Evolutionary conservation across 768 basidiomycete genomes (phyloP).

Genomic region (Tricholoma flavovirens): DNA sequence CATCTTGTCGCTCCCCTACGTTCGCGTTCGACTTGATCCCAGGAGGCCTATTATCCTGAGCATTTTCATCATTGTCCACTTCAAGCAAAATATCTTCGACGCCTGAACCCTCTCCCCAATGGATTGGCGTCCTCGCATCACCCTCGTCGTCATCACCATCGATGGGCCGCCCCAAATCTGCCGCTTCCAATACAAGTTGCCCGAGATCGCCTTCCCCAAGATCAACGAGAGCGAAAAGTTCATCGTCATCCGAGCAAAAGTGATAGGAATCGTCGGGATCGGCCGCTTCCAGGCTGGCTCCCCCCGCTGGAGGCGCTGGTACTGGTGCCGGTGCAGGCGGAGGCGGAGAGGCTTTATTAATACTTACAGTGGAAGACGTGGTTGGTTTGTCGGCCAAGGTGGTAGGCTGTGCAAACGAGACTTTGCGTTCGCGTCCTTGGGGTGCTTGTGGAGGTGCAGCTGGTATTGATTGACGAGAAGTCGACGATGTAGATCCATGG

Average conservation of each 20-base stretch:
- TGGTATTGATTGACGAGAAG: not conserved
- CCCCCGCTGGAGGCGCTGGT: conserved; percentile 5
- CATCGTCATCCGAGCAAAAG: conserved; percentile 63
- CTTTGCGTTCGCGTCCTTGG: not conserved
- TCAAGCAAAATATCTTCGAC: conserved; percentile 8
- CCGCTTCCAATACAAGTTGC: conserved; percentile 35
- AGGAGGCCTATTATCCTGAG: conserved; percentile 9
- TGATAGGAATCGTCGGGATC: conserved; percentile 37
- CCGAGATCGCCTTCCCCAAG: conserved; percentile 43
- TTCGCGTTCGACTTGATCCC: not conserved
- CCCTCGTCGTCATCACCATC: conserved; percentile 25
- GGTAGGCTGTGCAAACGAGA: not conserved
- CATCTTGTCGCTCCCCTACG: not conserved
- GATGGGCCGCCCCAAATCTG: conserved; percentile 40
- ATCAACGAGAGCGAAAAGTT: conserved; percentile 54
- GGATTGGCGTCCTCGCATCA: conserved; percentile 33
- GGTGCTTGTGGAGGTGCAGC: not conserved
- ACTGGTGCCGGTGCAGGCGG: conserved; percentile 5
- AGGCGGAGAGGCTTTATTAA: not conserved
- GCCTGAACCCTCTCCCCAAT: conserved; percentile 33
- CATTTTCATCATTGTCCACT: not conserved
- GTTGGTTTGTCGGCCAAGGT: not conserved
- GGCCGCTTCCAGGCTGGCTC: conserved; percentile 5
- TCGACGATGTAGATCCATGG: conserved; percentile 3
- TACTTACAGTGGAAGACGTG: not conserved